Base-by-base conservation (phyloP, 495 filamentous ascomycete genomes). In the Neurospora sp. region DNA sequence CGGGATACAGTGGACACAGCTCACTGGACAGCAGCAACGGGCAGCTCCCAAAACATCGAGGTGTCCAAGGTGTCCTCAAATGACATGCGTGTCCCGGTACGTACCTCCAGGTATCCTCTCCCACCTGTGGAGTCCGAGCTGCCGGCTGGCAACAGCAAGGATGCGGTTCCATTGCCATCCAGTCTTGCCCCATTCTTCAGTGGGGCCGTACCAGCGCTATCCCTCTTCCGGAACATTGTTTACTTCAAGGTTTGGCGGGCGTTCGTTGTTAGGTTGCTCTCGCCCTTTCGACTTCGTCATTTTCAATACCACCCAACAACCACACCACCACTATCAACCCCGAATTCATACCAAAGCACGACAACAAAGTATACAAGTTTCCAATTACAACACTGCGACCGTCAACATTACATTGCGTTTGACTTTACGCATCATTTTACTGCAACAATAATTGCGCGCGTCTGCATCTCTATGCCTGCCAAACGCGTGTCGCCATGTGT, bases 401-500 rank as follows among this genome's bases (percentile, higher is more conserved):
- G 31, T 37, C 22, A 27, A 65, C 27, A 65, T 65, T 6, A 18
- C 27, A 35, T 65, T 65, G 53, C 53, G 53, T 16, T 35, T 35
- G 27, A 18, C 53, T 65, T 65, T 65, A 37, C 27, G 14, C 53
- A 65, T 65, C 4, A 35, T 65, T 65, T 4, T 65, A 65, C 1
- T 35, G 53, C 53, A 35, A 1, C 1, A 16, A 35, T 65, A 16
- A 40, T 45, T 53, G 18, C 31, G 41, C 71, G 37, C 68, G 69
- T 70, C 40, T 75, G 41, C 74, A 69, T 73, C 61, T 71, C 42
- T 48, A 80, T 81, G 78, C 77, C 77, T 65, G 72, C 72, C 45
- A 76, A 77, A 75, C 39, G 74, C 81, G 79, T 76, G 81, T 78
- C 77, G 76, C 75, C 70, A 74, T 78, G 81, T 76, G 82, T 78